A percentile compares a stretch with the other conserved stretches of the same genome.
Evolutionary conservation across 2,329 filamentous ascomycete species (phyloP).

Genomic region (Aphanoascus verrucosus): DNA sequence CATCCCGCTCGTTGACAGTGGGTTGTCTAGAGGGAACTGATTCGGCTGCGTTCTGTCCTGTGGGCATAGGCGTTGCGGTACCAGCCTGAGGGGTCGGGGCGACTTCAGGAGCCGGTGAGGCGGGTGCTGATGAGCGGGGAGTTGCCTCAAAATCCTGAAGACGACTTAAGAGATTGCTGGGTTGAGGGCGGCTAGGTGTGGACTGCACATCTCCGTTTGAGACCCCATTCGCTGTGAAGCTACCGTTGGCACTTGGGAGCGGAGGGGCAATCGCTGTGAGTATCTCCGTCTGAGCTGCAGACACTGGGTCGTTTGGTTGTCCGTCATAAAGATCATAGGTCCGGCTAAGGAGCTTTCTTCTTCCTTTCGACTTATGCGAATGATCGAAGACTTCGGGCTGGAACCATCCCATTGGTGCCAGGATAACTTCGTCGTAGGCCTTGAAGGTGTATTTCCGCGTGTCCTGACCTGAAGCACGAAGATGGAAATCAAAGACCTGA

Average conservation of each 20-base stretch:
- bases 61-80: slow-evolving; percentile 32
- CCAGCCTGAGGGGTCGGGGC: slow-evolving; percentile 55
- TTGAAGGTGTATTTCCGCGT: slow-evolving; percentile 94
- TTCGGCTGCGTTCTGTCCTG: slow-evolving; percentile 14
- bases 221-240: slow-evolving; percentile 28
- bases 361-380: slow-evolving; percentile 62
- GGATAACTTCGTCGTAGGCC: slow-evolving; percentile 87
- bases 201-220: slow-evolving; percentile 27
- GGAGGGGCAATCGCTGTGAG: slow-evolving; percentile 42
- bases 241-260: slow-evolving; percentile 18
- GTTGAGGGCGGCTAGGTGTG: slow-evolving; percentile 45
- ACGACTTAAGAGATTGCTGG: slow-evolving; percentile 59
- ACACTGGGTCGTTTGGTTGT: slow-evolving; percentile 81
- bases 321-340: slow-evolving; percentile 92
- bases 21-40: slow-evolving; percentile 17
- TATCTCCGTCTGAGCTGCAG: slow-evolving; percentile 66
- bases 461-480: slow-evolving; percentile 75
- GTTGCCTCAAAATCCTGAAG: slow-evolving; percentile 61
- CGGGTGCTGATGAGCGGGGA: slow-evolving; percentile 73
- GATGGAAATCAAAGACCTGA: slow-evolving; percentile 78
- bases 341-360: slow-evolving; percentile 70
- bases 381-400: slow-evolving; percentile 81
- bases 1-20: slow-evolving; percentile 56
- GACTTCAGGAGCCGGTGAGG: slow-evolving; percentile 70
- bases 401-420: slow-evolving; percentile 90